phyloP scores from a whole-genome alignment of 495 filamentous ascomycete genomes.

The Pyrenula massariospora region DNA sequence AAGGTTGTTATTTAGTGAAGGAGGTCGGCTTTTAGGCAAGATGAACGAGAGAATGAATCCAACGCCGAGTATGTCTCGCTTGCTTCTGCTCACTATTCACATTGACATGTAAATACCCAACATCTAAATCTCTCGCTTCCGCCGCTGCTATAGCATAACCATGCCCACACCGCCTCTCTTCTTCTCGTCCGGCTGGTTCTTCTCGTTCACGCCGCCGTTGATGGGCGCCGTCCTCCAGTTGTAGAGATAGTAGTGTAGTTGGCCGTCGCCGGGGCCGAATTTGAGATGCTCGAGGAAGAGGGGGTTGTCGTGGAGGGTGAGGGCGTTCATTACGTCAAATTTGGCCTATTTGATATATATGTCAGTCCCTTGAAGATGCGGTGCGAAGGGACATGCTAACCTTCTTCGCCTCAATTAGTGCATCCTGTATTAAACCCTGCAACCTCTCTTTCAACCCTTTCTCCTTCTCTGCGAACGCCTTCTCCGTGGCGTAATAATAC shows the following conservation, averaged over 20 bases:
- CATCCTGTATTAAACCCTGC: conserved; percentile 69
- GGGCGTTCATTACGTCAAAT: conserved; percentile 94
- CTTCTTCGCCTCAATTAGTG: conserved; percentile 76
- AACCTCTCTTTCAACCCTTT: conserved; percentile 58
- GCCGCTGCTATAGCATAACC: conserved; percentile 73
- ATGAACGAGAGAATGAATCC: too few species aligned
- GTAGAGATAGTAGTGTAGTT: conserved; percentile 91
- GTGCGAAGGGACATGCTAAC: conserved; percentile 17
- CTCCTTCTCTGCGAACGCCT: conserved; percentile 50
- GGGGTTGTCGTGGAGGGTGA: conserved; percentile 85
- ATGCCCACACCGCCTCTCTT: conserved; percentile 79
- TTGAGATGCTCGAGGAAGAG: conserved; percentile 87
- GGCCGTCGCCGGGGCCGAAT: conserved; percentile 87
- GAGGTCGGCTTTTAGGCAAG: too few species aligned
- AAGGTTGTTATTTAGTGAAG: too few species aligned
- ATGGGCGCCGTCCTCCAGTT: conserved; percentile 83
- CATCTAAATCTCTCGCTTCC: too few species aligned
- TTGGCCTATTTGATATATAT: conserved; percentile 32
- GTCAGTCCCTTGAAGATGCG: background rate
- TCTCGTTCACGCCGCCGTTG: conserved; percentile 68
- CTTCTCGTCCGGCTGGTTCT: conserved; percentile 60
- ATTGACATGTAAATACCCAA: too few species aligned
- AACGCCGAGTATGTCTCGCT: too few species aligned
- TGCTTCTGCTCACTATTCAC: too few species aligned
- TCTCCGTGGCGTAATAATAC: conserved; percentile 89